phyloP scores from a whole-genome alignment of 495 filamentous ascomycete species.

The Penicillium canescens region DNA sequence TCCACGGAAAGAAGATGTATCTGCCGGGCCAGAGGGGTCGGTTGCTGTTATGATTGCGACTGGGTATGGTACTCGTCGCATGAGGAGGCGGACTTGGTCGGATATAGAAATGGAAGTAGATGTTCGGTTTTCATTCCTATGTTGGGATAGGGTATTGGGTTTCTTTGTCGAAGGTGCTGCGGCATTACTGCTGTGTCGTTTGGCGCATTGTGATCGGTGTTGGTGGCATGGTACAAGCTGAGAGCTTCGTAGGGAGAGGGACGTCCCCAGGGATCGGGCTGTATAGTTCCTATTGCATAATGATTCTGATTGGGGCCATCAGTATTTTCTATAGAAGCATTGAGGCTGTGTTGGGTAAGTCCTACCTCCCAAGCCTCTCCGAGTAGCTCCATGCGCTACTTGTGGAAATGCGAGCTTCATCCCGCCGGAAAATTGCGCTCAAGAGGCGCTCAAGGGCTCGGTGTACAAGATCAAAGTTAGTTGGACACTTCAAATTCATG shows the following conservation, averaged over 20 bases:
- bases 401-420: constrained; percentile 37
- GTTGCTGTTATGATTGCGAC: constrained; percentile 69
- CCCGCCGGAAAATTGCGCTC: constrained; percentile 11
- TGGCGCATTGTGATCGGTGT: constrained; percentile 8
- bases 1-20: constrained; percentile 45
- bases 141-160: neutral
- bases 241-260: constrained; percentile 1
- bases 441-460: constrained; percentile 12
- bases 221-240: constrained; percentile 1
- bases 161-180: constrained; percentile 3
- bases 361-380: constrained; percentile 26
- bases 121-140: neutral
- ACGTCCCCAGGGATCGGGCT: neutral
- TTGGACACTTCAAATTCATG: constrained; percentile 2
- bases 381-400: constrained; percentile 19
- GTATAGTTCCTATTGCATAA: neutral
- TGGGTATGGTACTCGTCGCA: constrained; percentile 71
- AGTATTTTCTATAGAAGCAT: neutral
- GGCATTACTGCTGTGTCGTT: constrained; percentile 18
- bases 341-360: neutral
- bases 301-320: neutral
- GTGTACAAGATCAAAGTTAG: constrained; percentile 1
- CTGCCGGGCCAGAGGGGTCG: constrained; percentile 21
- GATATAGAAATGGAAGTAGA: constrained; percentile 24
- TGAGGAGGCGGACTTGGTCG: constrained; percentile 56